These are phyloP conservation scores for Lenwebbia sp. DNA, from an alignment of 345 rosid species.

Conservation along the genomic window DNA sequence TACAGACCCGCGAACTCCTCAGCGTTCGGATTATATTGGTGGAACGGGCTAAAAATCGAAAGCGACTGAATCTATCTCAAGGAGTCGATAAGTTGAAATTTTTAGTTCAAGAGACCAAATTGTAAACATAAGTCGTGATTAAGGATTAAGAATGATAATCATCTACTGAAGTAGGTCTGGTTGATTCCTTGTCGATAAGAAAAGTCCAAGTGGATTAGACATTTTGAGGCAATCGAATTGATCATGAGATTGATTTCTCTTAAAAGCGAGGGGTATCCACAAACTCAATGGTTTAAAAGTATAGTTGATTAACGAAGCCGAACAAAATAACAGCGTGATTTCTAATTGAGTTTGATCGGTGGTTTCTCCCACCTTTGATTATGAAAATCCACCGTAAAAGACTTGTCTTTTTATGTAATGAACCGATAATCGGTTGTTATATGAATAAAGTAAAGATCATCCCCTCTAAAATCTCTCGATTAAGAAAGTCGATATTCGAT, in stretches of 20 bases:
- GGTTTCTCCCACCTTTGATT: neutral
- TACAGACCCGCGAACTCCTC: too few relatives aligned
- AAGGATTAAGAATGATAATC: neutral
- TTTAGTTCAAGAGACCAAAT: neutral
- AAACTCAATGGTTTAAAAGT: neutral
- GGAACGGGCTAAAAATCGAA: too few relatives aligned
- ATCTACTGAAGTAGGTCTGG: neutral
- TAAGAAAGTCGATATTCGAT: neutral
- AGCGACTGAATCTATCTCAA: too few relatives aligned
- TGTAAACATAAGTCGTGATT: neutral
- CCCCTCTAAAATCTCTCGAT: neutral
- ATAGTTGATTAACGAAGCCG: too few relatives aligned
- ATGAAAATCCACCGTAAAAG: neutral
- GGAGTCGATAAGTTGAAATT: too few relatives aligned
- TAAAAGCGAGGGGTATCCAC: neutral
- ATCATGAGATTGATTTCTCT: neutral
- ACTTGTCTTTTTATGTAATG: neutral
- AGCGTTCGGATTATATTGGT: too few relatives aligned
- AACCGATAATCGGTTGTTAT: neutral
- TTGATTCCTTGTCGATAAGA: neutral
- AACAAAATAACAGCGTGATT: too few relatives aligned
- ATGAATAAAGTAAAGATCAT: neutral
- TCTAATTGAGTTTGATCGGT: neutral
- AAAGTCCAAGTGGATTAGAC: neutral
- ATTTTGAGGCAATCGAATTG: neutral